Evolutionary conservation across 78 protist genomes (phyloP), one percentile per base, ranked within the genome.

Genomic region (Ministeria vibrans): DNA sequence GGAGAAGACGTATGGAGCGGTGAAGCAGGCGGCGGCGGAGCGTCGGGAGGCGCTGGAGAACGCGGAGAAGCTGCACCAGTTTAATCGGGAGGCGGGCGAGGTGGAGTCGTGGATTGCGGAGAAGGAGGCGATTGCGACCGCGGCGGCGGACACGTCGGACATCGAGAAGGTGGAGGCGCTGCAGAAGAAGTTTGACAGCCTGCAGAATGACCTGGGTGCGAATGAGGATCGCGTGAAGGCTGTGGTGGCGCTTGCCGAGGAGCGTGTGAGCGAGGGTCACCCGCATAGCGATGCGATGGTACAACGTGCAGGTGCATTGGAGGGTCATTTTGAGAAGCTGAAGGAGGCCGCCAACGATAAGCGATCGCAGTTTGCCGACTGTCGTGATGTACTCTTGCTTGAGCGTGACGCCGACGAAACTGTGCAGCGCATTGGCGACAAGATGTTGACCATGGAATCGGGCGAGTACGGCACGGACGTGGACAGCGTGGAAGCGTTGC

Each of bases 381-480:
- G 36, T 1, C 45, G n/a, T 6, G 76, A 23, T 23, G 76, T 41
- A 3, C 25, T 22, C 34, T 32, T 9, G 25, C 44, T 70, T 23
- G 23, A 13, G 30, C 76, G 76, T 38, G 76, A 70, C 36, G 76
- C n/a, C n/a, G 76, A 36, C 76, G 76, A 70, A 9, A 9, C 25
- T 23, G 1, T n/a, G 76, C 13, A 27, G 25, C 76, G 76, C 76
- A 34, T 70, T 20, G 59, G 2, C 39, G 53, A 42, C 42, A 41
- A 44, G 51, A 28, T 27, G 22, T 3, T n/a, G 25, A 20, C 25
- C 6, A 51, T 70, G 38, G 18, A 22, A 22, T 25, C 34, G 7
- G 66, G 28, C 38, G 66, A 9, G 42, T 42, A 34, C 38, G 9
- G 41, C 59, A 28, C 2, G 53, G 76, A 41, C 76, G 32, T 6